Evolutionary conservation across 164 flowering plant genomes (phyloP), one percentile per base, ranked within the genome.

Genomic region (Berberis vulgaris): DNA sequence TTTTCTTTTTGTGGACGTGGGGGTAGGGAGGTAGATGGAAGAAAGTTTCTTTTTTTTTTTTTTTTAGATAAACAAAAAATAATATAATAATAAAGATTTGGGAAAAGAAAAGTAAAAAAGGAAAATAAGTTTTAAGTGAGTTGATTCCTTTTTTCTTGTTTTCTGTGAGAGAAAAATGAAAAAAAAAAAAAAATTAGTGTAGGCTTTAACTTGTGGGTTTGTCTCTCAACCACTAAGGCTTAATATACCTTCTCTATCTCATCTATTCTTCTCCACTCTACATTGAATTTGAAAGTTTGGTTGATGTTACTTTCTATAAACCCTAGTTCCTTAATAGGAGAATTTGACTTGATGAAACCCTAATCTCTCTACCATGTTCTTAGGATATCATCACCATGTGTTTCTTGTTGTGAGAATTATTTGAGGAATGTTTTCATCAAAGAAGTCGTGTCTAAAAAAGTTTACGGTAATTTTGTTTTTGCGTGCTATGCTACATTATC

Each of bases 1-100:
- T 6, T 39, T 71, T 66, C 54, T 52, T 79, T 77, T 73, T 75
- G 75, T 75, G 81, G 79, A 75, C 76, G 77, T 74, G 83, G 67
- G 67, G 70, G 73, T 67, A 65, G 65, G 41, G 68, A 41, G 72
- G 73, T 71, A 69, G 68, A 76, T 5, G 49, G 49, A 46, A 46
- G 8, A 8, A 8, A 26, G 26, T 26, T 26, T 26, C 0, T 26
- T 26, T 26, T 26, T 26, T 26, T 26, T 26, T 26, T 26, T 26
- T 26, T 26, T 26, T 26, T 26, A 26, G 26, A 26, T 26, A 46
- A 46, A 46, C 49, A 46, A 5, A 63, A 11, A 41, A 12, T 7
- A 5, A 7, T 53, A 42, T 12, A 41, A 64, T 60, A 43, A 63
- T 49, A 54, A 9, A 64, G 43, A 57, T 26, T 26, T 26, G 26